A percentile compares a stretch with the other conserved stretches of the same genome.
Conservation (phyloP, 768 basidiomycete genomes). For the Lactarius evosmus region DNA sequence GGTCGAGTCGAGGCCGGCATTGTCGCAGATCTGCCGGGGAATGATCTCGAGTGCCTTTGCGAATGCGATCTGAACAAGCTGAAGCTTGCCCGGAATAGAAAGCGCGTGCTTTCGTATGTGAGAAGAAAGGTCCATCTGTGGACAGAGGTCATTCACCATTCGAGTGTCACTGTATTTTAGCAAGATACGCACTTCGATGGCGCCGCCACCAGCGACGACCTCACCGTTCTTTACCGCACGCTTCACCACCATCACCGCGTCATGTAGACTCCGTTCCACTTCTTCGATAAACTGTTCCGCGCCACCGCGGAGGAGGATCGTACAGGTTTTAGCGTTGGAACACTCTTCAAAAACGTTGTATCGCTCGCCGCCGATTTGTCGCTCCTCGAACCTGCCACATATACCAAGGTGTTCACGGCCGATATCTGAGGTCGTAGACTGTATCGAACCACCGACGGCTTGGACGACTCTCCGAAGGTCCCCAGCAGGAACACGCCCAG, state of each 20-base stretch:
- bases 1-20: slow-evolving; percentile 95
- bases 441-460: slow-evolving; percentile 91
- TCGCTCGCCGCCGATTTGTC: slow-evolving; percentile 93
- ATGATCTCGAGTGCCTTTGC: slow-evolving; percentile 98
- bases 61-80: slow-evolving; percentile 91
- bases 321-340: slow-evolving; percentile 93
- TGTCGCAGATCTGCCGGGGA: slow-evolving; percentile 97
- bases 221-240: slow-evolving; percentile 93
- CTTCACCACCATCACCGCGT: slow-evolving; percentile 99
- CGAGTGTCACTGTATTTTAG: neutral
- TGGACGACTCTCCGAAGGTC: slow-evolving; percentile 94
- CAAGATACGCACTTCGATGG: slow-evolving; percentile 62
- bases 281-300: slow-evolving; percentile 99
- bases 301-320: slow-evolving; percentile 88
- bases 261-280: slow-evolving; percentile 95
- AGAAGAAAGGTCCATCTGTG: slow-evolving; percentile 98
- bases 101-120: slow-evolving; percentile 87
- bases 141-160: neutral
- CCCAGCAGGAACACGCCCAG: slow-evolving; percentile 86
- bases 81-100: slow-evolving; percentile 92
- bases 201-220: slow-evolving; percentile 96
- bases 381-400: slow-evolving; percentile 92
- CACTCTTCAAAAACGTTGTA: slow-evolving; percentile 96
- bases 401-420: slow-evolving; percentile 84
- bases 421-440: slow-evolving; percentile 95